phyloP scores from a whole-genome alignment of 2,329 filamentous ascomycete species.

The Alternaria atra region DNA sequence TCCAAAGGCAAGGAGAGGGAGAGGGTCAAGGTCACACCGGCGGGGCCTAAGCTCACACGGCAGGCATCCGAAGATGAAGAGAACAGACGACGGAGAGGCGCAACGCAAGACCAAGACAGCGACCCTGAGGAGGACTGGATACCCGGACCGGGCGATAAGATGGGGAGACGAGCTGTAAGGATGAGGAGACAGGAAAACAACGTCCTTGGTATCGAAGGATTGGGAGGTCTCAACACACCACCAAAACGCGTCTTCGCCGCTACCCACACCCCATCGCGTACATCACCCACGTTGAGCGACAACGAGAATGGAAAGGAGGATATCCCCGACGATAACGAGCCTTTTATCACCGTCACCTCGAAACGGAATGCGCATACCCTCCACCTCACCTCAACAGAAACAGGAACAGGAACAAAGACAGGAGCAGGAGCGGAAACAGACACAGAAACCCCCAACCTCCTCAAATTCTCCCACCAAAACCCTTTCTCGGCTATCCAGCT shows the following conservation, averaged over 20 bases:
- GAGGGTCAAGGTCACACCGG: slow-evolving; percentile 27
- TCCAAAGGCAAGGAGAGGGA: slow-evolving; percentile 39
- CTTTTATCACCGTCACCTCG: slow-evolving; percentile 36
- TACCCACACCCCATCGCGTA: neutral
- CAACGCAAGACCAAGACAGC: slow-evolving; percentile 37
- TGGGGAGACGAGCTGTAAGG: slow-evolving; percentile 20
- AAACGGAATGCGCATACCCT: slow-evolving; percentile 26
- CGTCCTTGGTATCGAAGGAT: slow-evolving; percentile 43
- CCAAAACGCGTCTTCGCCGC: slow-evolving; percentile 25
- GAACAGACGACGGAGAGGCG: slow-evolving; percentile 33
- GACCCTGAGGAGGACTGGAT: slow-evolving; percentile 51
- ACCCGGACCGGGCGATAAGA: slow-evolving; percentile 35
- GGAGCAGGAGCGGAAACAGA: neutral
- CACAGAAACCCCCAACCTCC: slow-evolving; percentile 32
- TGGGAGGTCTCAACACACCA: slow-evolving; percentile 35
- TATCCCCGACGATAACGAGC: slow-evolving; percentile 22
- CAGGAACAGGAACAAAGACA: neutral
- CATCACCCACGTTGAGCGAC: neutral
- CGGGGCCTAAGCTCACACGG: slow-evolving; percentile 30
- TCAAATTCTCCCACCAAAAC: slow-evolving; percentile 40
- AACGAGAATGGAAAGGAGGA: slow-evolving; percentile 18
- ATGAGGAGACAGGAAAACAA: slow-evolving; percentile 28
- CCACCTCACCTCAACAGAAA: slow-evolving; percentile 23
- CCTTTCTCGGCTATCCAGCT: slow-evolving; percentile 39
- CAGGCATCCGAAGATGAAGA: slow-evolving; percentile 42